Conservation (phyloP, 805 yeast genomes). For the Cyberlindnera mrakii region DNA sequence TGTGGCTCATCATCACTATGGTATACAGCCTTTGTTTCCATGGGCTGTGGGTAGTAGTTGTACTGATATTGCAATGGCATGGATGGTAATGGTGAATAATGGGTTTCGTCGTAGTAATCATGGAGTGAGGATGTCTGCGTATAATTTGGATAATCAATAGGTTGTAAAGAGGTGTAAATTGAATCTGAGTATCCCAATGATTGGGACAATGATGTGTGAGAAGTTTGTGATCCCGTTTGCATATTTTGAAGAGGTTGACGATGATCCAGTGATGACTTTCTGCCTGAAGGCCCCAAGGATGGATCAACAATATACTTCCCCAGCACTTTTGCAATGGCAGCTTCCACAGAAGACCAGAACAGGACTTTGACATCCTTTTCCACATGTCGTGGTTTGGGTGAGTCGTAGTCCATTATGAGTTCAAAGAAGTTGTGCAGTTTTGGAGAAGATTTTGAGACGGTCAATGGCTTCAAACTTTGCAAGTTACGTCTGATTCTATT, state of each 20-base stretch:
- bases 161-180: too few species aligned
- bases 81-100: too few species aligned
- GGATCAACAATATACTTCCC: constrained; percentile 40
- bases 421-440: constrained; percentile 34
- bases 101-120: background rate
- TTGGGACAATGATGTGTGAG: too few species aligned
- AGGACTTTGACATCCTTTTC: constrained; percentile 68
- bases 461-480: constrained; percentile 56
- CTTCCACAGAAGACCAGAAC: constrained; percentile 46
- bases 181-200: too few species aligned
- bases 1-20: too few species aligned
- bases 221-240: too few species aligned
- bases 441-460: constrained; percentile 43
- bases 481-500: constrained; percentile 62
- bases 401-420: constrained; percentile 52
- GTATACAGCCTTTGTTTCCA: too few species aligned
- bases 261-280: background rate
- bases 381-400: constrained; percentile 63
- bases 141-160: background rate
- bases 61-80: too few species aligned
- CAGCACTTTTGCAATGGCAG: constrained; percentile 51
- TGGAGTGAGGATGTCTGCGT: background rate
- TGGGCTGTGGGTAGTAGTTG: too few species aligned
- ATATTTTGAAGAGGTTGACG: background rate
- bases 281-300: background rate